phyloP scores from a whole-genome alignment of 2,329 filamentous ascomycete species.

The Colletotrichum musicola region DNA sequence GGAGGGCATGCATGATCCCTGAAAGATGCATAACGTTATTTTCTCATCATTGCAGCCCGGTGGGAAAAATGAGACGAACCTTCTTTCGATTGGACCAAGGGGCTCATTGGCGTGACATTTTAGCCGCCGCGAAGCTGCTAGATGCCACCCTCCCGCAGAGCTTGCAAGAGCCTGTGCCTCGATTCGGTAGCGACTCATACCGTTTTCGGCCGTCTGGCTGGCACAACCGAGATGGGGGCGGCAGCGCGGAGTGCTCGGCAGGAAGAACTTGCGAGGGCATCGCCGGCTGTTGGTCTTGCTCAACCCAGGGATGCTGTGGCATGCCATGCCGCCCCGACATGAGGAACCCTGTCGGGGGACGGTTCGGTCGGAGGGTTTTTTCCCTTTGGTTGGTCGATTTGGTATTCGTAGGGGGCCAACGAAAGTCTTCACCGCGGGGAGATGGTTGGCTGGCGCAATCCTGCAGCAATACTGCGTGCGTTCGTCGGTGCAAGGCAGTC shows the following conservation, averaged over 20 bases:
- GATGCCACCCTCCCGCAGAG: neutral
- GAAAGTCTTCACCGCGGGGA: too few relatives aligned
- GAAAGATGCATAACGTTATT: slow-evolving; percentile 21
- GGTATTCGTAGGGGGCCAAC: too few relatives aligned
- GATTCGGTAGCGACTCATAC: neutral
- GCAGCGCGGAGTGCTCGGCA: neutral
- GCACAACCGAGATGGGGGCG: neutral
- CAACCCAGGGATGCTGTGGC: neutral
- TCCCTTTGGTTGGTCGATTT: too few relatives aligned
- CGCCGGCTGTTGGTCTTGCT: neutral
- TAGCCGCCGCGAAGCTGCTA: slow-evolving; percentile 14
- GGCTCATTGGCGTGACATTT: neutral
- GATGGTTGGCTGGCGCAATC: too few relatives aligned
- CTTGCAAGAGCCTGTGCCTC: neutral
- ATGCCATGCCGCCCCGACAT: too few relatives aligned
- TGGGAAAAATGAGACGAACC: slow-evolving; percentile 10
- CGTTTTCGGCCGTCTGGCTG: neutral
- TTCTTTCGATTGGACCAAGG: slow-evolving; percentile 1
- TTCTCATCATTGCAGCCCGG: neutral
- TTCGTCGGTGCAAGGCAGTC: too few relatives aligned
- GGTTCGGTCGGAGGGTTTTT: too few relatives aligned
- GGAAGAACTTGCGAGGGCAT: neutral
- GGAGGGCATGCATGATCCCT: slow-evolving; percentile 14
- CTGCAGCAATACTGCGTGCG: too few relatives aligned
- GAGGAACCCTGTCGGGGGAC: too few relatives aligned